Evolutionary conservation across 2,329 filamentous ascomycete species (phyloP).

Genomic region (Epichloe scottii): DNA sequence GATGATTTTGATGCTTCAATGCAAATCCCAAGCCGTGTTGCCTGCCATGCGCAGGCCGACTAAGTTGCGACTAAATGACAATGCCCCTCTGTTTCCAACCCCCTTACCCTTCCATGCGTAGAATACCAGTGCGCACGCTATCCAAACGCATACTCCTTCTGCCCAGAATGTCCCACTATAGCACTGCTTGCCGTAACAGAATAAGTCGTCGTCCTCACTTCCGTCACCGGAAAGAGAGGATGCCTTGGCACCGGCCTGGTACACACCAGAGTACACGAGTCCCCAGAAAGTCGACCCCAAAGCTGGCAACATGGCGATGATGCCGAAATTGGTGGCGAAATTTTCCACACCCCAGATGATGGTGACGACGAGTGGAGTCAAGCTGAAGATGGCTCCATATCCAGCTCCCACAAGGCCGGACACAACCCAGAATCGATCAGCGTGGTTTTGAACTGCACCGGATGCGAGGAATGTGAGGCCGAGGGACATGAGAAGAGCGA

Average conservation of each 20-base stretch:
- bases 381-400: constrained; percentile 82
- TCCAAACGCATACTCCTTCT: constrained; percentile 67
- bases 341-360: constrained; percentile 98
- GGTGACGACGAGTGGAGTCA: constrained; percentile 85
- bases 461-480: constrained; percentile 71
- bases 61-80: constrained; percentile 30
- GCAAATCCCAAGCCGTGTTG: neutral
- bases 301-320: constrained; percentile 84
- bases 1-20: too few species aligned
- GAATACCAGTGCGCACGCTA: constrained; percentile 58
- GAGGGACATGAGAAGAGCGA: constrained; percentile 58
- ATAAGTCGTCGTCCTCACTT: constrained; percentile 32
- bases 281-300: constrained; percentile 84
- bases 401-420: constrained; percentile 77
- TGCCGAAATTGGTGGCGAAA: constrained; percentile 96
- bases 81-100: constrained; percentile 71
- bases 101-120: constrained; percentile 69
- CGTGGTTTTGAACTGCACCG: constrained; percentile 60
- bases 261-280: constrained; percentile 71
- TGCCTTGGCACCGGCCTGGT: constrained; percentile 51
- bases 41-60: neutral
- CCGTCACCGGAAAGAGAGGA: constrained; percentile 19
- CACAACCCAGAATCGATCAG: constrained; percentile 72
- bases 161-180: constrained; percentile 79
- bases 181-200: constrained; percentile 74